Conservation (phyloP, 1,284 basidiomycete genomes). For the Pseudozyma hubeiensis region DNA sequence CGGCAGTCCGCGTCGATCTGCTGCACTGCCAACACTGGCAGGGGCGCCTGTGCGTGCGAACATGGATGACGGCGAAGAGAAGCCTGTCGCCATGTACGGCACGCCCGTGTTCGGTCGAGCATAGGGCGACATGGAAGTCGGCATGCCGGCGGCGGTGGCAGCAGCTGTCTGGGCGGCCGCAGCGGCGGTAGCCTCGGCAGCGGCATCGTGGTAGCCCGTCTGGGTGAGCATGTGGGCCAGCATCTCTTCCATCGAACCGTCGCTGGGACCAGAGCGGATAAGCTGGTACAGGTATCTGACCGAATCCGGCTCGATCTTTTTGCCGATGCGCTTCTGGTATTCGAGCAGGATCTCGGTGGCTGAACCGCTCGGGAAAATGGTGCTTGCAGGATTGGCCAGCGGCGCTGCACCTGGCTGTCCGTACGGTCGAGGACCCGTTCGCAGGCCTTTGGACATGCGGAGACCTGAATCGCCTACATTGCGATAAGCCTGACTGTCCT, state of each 20-base stretch:
- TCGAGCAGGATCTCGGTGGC: conserved; percentile 57
- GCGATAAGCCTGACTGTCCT: conserved; percentile 56
- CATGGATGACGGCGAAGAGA: conserved; percentile 11
- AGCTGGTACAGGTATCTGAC: conserved; percentile 28
- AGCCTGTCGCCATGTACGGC: conserved; percentile 7
- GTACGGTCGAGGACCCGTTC: conserved; percentile 53
- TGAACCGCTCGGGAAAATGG: conserved; percentile 60
- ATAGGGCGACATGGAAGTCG: conserved; percentile 27
- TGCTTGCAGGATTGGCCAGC: conserved; percentile 59
- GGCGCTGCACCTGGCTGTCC: conserved; percentile 61
- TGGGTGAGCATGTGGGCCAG: conserved; percentile 39
- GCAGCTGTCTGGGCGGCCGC: conserved; percentile 34
- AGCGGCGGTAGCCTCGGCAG: conserved; percentile 38
- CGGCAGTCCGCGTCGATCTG: conserved; percentile 20
- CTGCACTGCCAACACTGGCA: conserved; percentile 1
- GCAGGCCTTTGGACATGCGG: conserved; percentile 29
- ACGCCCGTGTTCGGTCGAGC: conserved; percentile 9
- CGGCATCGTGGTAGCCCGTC: conserved; percentile 47
- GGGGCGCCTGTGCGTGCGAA: conserved; percentile 8
- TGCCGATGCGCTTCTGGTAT: conserved; percentile 54
- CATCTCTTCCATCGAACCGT: conserved; percentile 43
- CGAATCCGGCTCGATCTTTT: conserved; percentile 43
- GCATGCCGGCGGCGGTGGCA: conserved; percentile 29
- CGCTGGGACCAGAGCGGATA: conserved; percentile 42
- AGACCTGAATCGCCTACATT: conserved; percentile 42